phyloP scores from a whole-genome alignment of 192 early-diverging fungal genomes.

The Funneliformis mosseae region DNA sequence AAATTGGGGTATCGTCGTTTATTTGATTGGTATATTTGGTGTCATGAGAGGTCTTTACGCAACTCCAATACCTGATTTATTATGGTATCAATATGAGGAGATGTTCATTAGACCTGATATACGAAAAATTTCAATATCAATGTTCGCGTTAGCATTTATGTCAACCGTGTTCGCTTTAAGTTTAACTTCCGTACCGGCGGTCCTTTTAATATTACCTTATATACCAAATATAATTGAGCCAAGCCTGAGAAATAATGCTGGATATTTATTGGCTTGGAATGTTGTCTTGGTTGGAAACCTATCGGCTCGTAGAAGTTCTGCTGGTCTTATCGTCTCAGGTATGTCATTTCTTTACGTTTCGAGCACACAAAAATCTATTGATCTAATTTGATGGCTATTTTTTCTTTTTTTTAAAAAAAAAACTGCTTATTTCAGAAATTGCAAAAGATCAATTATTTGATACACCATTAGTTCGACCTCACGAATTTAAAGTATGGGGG shows the following conservation, averaged over 20 bases:
- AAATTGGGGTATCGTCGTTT: not conserved
- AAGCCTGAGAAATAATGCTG: not conserved
- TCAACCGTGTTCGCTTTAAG: not conserved
- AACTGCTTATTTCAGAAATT: not conserved
- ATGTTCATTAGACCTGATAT: not conserved
- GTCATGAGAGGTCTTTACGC: not conserved
- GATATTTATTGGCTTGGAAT: conserved; percentile 1
- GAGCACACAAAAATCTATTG: not conserved
- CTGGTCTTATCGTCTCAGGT: not conserved
- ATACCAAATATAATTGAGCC: not conserved
- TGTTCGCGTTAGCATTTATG: not conserved
- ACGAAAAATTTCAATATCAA: not conserved
- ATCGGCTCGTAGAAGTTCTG: not conserved
- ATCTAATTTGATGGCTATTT: not conserved
- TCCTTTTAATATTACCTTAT: not conserved
- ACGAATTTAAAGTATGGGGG: not conserved
- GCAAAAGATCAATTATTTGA: not conserved
- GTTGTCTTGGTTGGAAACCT: not conserved
- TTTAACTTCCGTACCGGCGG: not conserved
- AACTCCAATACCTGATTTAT: conserved; percentile 2
- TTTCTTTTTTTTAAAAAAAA: not conserved
- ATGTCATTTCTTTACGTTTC: not conserved
- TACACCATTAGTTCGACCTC: not conserved
- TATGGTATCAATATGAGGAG: not conserved
- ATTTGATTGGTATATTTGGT: conserved; percentile 11